Base-by-base conservation (phyloP, 805 yeast species). In the Candida schatavii region DNA sequence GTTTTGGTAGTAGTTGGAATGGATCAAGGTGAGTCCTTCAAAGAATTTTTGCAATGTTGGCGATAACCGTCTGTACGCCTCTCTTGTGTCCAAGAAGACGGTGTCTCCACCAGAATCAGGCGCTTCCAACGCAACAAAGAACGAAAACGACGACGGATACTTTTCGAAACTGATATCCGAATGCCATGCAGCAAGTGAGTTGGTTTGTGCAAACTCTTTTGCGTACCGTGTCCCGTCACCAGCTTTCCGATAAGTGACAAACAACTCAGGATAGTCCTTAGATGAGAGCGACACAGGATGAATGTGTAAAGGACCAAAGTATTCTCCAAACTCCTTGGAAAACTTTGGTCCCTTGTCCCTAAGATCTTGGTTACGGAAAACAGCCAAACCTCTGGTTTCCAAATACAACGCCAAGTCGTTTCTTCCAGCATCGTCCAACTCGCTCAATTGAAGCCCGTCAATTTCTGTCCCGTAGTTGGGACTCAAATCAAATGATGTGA, bases 71-170 rank as follows among this genome's bases (percentile, higher is more conserved):
- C 41, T 50, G 47, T 54, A 57, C 3, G 62, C 62, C 28, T 52
- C 60, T 48, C 59, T 50, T n/a, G 50, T 44, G 41, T 55, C 59
- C 17, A 52, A 36, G 43, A 54, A 57, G 10, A 56, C 59, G 4
- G 62, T 57, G 42, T 57, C 62, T 25, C 62, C 62, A 27, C 62
- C 62, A 3, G 52, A 42, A 15, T 47, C 44, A 6, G 62, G 62
- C 13, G 56, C 59, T 39, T 56, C 59, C 46, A 55, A 51, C 7
- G 56, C 57, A 28, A 52, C 59, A 31, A 57, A 56, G 39, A 55
- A 46, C 11, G 57, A 48, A 42, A 56, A 55, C 4, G 59, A 53
- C 6, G 62, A 42, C 1, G 62, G 62, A 37, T 54, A 54, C 30
- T 54, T 46, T 31, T 56, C 62, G 42, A 54, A 56, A 39, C 54